Evolutionary conservation across 495 filamentous ascomycete genomes (phyloP).

Genomic region (Bacidia gigantensis): DNA sequence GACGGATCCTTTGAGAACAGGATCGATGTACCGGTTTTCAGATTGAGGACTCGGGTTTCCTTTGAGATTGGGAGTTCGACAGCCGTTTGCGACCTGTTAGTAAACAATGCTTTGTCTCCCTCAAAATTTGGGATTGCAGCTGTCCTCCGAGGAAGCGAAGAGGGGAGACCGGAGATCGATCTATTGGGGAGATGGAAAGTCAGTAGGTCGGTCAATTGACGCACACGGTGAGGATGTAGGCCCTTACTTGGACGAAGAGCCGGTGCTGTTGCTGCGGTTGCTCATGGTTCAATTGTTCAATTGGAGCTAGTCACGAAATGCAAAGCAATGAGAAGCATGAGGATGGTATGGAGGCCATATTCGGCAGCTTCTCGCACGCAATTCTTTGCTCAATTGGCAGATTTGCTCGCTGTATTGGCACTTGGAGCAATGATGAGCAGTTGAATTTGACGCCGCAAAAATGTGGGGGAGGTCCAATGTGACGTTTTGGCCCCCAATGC

Average conservation of each 20-base stretch:
- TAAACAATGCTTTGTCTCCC: slow-evolving; percentile 57
- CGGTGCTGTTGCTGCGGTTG: neutral
- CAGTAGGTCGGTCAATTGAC: neutral
- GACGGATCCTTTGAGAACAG: slow-evolving; percentile 48
- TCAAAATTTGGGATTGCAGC: slow-evolving; percentile 57
- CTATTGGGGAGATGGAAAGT: neutral
- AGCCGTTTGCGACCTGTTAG: slow-evolving; percentile 65
- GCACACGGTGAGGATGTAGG: neutral
- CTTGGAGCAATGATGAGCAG: no score
- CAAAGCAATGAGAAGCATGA: no score
- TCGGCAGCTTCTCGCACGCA: no score
- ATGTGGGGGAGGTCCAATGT: no score
- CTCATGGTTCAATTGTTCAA: no score
- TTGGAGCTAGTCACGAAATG: no score
- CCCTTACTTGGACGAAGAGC: neutral
- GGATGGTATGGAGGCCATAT: no score
- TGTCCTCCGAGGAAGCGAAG: slow-evolving; percentile 68
- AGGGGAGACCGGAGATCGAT: slow-evolving; percentile 38
- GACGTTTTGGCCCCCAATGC: no score
- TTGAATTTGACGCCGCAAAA: no score
- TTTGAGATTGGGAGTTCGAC: slow-evolving; percentile 54
- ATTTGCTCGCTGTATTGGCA: no score
- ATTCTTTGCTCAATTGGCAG: no score
- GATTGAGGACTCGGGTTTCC: slow-evolving; percentile 61
- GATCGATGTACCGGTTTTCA: slow-evolving; percentile 48